Percentiles rank a stretch among this genome's conserved stretches.
phyloP scores from a whole-genome alignment of 352 stramenopile species.

The Pythium phragmiticola region DNA sequence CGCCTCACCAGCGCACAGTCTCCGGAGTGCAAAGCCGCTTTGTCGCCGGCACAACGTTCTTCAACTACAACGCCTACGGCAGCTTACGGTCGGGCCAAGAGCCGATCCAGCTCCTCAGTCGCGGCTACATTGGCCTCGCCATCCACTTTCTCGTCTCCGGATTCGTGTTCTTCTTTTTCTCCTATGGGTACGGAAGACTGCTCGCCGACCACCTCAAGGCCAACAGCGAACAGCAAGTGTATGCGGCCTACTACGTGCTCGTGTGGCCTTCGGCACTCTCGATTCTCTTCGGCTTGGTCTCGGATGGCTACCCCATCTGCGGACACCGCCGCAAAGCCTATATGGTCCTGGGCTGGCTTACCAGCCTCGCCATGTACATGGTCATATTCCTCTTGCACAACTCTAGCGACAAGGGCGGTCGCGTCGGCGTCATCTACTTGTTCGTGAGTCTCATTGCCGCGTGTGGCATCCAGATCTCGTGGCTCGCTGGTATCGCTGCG shows the following conservation, averaged over 20 bases:
- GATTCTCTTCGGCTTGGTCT: slow-evolving; percentile 69
- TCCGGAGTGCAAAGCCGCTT: neutral
- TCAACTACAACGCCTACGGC: slow-evolving; percentile 32
- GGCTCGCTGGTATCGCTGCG: slow-evolving; percentile 14
- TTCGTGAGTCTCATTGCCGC: slow-evolving; percentile 14
- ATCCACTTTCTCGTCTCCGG: slow-evolving; percentile 12
- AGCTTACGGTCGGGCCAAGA: slow-evolving; percentile 19
- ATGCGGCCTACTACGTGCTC: slow-evolving; percentile 30
- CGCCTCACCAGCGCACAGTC: neutral
- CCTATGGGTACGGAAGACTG: slow-evolving; percentile 16
- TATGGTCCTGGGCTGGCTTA: slow-evolving; percentile 54
- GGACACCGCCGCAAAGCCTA: slow-evolving; percentile 75
- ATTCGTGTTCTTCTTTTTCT: slow-evolving; percentile 24
- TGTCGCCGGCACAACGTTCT: slow-evolving; percentile 18
- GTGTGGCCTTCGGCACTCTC: slow-evolving; percentile 58
- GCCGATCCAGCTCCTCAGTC: slow-evolving; percentile 18
- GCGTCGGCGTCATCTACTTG: slow-evolving; percentile 11
- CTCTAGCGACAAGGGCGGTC: slow-evolving; percentile 4
- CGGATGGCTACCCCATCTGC: slow-evolving; percentile 56
- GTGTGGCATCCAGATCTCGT: slow-evolving; percentile 28
- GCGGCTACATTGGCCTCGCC: slow-evolving; percentile 20
- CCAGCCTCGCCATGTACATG: slow-evolving; percentile 15
- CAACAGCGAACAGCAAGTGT: slow-evolving; percentile 11
- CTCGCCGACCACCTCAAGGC: slow-evolving; percentile 18
- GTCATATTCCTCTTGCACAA: slow-evolving; percentile 8